Conservation (phyloP, 306 rosid species). For the Dryas alaskensis region DNA sequence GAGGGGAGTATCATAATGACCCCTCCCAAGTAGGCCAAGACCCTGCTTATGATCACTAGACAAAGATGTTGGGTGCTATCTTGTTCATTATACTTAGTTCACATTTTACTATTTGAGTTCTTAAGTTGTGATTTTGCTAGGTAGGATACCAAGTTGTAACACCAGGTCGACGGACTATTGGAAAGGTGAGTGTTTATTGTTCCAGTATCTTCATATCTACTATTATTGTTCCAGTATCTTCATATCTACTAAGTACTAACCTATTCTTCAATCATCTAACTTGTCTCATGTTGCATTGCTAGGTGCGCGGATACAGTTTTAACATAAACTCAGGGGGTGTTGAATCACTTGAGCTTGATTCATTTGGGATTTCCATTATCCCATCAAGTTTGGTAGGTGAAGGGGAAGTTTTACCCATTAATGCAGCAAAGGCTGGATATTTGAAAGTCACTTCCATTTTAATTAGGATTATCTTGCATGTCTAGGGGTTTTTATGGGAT, state of each 20-base stretch:
- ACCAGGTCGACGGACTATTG: constrained; percentile 70
- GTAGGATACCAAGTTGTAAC: constrained; percentile 92
- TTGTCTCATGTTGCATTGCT: constrained; percentile 22
- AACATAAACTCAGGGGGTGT: constrained; percentile 79
- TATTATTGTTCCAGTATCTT: constrained; percentile 6
- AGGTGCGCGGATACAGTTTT: constrained; percentile 92
- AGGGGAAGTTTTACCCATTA: not conserved
- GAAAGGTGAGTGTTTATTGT: constrained; percentile 56
- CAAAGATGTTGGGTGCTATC: not conserved
- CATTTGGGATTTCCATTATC: constrained; percentile 81
- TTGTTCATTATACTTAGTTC: not conserved
- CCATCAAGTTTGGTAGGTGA: constrained; percentile 85
- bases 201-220: not conserved
- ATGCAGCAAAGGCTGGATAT: not conserved
- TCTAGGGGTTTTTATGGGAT: not conserved
- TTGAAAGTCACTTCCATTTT: not conserved
- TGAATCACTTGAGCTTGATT: constrained; percentile 88
- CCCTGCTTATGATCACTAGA: not conserved
- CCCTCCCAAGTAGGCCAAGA: not conserved
- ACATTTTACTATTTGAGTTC: constrained; percentile 16
- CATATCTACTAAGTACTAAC: constrained; percentile 3
- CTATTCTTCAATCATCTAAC: constrained; percentile 13
- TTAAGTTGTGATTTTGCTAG: constrained; percentile 53
- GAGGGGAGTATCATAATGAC: not conserved
- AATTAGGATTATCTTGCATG: not conserved